These are phyloP conservation scores for Malbranchea cinnamomea DNA, from an alignment of 2,329 filamentous ascomycete species.

Conservation along the genomic window DNA sequence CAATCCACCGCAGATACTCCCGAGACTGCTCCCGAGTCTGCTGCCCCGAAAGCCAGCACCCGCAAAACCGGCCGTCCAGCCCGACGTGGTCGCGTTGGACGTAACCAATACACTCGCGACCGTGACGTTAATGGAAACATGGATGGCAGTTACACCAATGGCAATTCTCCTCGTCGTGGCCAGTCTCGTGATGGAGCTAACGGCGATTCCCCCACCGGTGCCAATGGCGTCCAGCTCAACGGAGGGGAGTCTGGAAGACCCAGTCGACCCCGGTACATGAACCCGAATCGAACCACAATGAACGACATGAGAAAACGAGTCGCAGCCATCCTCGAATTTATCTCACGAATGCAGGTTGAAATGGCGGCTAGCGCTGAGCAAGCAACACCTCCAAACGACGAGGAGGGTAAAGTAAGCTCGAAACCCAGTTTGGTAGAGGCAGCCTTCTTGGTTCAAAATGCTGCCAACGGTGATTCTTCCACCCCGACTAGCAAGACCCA, in stretches of 20 bases:
- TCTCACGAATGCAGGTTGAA: slow-evolving; percentile 75
- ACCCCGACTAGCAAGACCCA: slow-evolving; percentile 15
- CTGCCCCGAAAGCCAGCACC: slow-evolving; percentile 25
- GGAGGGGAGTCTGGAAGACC: slow-evolving; percentile 42
- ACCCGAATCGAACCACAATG: slow-evolving; percentile 54
- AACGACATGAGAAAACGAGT: slow-evolving; percentile 78
- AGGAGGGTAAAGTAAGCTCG: slow-evolving; percentile 12
- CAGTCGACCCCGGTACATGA: slow-evolving; percentile 44
- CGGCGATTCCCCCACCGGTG: slow-evolving; percentile 23
- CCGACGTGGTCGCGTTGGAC: slow-evolving; percentile 50
- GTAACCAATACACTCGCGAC: slow-evolving; percentile 73
- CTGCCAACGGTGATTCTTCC: slow-evolving; percentile 10
- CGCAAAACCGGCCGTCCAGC: slow-evolving; percentile 52
- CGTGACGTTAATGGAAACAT: slow-evolving; percentile 44
- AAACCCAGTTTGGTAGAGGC: slow-evolving; percentile 10
- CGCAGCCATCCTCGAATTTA: slow-evolving; percentile 74
- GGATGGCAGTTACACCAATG: slow-evolving; percentile 11
- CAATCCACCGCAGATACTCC: slow-evolving; percentile 30
- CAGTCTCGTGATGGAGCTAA: slow-evolving; percentile 23
- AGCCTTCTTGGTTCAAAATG: slow-evolving; percentile 12
- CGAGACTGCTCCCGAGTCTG: slow-evolving; percentile 22
- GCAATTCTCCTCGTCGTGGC: slow-evolving; percentile 26
- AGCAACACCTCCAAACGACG: slow-evolving; percentile 25
- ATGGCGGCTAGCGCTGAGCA: slow-evolving; percentile 48
- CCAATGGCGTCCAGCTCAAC: slow-evolving; percentile 37